These are phyloP conservation scores for Setomelanomma holmii DNA, from an alignment of 2,329 filamentous ascomycete genomes.

Conservation along the genomic window DNA sequence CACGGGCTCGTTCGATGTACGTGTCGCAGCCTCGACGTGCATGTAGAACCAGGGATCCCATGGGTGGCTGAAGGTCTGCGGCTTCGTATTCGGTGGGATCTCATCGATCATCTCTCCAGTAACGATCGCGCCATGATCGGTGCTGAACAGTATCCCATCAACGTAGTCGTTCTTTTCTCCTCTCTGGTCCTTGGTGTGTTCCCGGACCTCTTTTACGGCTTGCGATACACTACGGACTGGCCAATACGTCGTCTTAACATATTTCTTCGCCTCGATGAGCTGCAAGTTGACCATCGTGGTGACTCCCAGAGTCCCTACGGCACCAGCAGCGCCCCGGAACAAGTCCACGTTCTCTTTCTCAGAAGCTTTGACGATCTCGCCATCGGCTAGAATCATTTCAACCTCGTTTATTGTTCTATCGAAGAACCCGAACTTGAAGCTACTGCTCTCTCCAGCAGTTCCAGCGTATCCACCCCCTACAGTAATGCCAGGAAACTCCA, in stretches of 20 bases:
- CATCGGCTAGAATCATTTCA: conserved; percentile 70
- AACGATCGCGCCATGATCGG: conserved; percentile 51
- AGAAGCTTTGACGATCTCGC: conserved; percentile 63
- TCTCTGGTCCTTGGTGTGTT: conserved; percentile 44
- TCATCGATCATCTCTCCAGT: conserved; percentile 54
- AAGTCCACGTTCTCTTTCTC: conserved; percentile 63
- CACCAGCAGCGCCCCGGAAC: conserved; percentile 70
- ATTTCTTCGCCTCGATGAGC: conserved; percentile 55
- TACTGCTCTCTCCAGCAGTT: conserved; percentile 72
- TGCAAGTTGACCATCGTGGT: conserved; percentile 64
- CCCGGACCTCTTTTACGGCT: conserved; percentile 50
- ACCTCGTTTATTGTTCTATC: conserved; percentile 67
- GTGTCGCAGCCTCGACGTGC: conserved; percentile 53
- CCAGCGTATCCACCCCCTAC: conserved; percentile 73
- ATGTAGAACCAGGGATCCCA: conserved; percentile 62
- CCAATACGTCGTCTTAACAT: conserved; percentile 59
- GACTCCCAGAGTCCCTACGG: conserved; percentile 72
- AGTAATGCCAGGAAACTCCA: conserved; percentile 77
- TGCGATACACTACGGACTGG: conserved; percentile 52
- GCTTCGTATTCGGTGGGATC: conserved; percentile 33
- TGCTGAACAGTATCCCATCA: conserved; percentile 59
- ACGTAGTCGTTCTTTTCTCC: conserved; percentile 54
- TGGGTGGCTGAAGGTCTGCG: conserved; percentile 50
- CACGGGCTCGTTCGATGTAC: conserved; percentile 38
- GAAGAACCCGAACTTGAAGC: conserved; percentile 72